phyloP scores from a whole-genome alignment of 345 rosid genomes.

The Aquilaria malaccensis region DNA sequence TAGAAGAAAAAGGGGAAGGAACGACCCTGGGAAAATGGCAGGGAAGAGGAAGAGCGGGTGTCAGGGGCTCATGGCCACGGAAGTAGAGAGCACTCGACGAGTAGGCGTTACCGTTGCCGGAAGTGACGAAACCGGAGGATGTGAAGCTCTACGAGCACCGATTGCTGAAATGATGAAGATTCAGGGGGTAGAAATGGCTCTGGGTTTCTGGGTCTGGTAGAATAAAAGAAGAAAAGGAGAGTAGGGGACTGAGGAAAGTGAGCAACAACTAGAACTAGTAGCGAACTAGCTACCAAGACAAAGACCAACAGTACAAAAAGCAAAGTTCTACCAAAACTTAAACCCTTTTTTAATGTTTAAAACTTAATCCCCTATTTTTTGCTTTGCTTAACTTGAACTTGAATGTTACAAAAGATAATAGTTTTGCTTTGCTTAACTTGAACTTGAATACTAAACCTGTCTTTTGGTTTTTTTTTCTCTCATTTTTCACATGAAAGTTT shows the following conservation, averaged over 20 bases:
- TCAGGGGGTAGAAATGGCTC: background rate
- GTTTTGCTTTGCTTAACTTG: no score
- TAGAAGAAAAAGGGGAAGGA: background rate
- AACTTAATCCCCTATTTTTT: no score
- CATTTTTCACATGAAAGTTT: no score
- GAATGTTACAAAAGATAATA: no score
- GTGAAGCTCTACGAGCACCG: background rate
- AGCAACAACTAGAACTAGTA: background rate
- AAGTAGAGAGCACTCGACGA: constrained; percentile 1
- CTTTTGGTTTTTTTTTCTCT: no score
- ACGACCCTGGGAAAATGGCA: constrained; percentile 7
- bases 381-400: no score
- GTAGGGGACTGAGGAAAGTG: constrained; percentile 1
- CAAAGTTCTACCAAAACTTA: no score
- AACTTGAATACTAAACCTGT: no score
- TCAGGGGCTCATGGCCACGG: background rate
- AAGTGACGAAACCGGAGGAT: constrained; percentile 3
- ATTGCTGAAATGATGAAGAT: no score
- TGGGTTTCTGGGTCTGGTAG: background rate
- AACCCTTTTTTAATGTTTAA: no score
- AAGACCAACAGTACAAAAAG: no score
- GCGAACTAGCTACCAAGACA: background rate
- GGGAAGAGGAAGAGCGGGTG: background rate
- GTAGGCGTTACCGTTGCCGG: constrained; percentile 4
- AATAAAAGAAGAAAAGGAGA: constrained; percentile 4